Conservation (phyloP, 1,139 yeast genomes). For the Candida sanyaensis region DNA sequence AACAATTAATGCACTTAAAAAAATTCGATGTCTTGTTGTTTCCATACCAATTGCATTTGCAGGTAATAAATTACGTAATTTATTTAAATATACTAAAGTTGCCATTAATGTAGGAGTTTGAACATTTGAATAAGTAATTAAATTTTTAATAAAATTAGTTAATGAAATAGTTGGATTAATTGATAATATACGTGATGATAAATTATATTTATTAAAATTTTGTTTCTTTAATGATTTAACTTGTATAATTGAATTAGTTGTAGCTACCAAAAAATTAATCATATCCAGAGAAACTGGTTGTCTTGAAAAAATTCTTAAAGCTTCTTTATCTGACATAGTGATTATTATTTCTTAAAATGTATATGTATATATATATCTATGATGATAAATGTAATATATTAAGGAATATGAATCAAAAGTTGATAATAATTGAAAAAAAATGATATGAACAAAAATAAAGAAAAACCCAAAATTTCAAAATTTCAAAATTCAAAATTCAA, state of each 20-base stretch:
- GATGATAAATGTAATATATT: too few relatives aligned
- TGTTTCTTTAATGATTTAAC: slow-evolving; percentile 33
- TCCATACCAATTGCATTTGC: slow-evolving; percentile 91
- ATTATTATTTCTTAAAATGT: too few relatives aligned
- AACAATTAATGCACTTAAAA: slow-evolving; percentile 79
- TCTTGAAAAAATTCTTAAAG: slow-evolving; percentile 72
- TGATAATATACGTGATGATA: slow-evolving; percentile 9
- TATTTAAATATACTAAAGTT: slow-evolving; percentile 76
- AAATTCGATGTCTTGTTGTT: slow-evolving; percentile 90
- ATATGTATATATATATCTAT: too few relatives aligned
- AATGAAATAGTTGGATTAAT: slow-evolving; percentile 32
- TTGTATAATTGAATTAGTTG: slow-evolving; percentile 78
- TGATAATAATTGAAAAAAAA: background rate
- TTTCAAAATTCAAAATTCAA: too few relatives aligned
- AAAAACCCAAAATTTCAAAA: background rate
- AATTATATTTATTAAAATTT: background rate
- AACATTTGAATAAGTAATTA: slow-evolving; percentile 82
- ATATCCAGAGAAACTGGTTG: slow-evolving; percentile 77
- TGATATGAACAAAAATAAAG: background rate
- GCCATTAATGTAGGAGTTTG: slow-evolving; percentile 97
- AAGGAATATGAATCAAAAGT: background rate
- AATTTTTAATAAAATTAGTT: slow-evolving; percentile 64
- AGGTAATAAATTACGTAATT: slow-evolving; percentile 76
- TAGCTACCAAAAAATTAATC: slow-evolving; percentile 78
- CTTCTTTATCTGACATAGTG: slow-evolving; percentile 57